phyloP scores from a whole-genome alignment of 495 filamentous ascomycete genomes.

The Delitschia confertaspora region DNA sequence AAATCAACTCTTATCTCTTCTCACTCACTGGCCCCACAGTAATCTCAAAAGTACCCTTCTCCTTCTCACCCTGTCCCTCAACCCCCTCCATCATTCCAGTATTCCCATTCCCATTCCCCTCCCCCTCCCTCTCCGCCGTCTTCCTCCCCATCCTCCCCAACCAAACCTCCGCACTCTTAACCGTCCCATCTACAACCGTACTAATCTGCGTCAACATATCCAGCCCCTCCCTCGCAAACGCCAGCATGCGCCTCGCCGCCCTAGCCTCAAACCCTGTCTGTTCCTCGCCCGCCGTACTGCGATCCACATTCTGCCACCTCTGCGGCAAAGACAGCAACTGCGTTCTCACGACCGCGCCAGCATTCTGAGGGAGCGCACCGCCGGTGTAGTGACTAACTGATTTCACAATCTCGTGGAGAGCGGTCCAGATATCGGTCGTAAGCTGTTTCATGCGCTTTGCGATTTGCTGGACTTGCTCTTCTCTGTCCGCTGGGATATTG shows the following conservation, averaged over 20 bases:
- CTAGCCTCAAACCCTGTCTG: slow-evolving; percentile 34
- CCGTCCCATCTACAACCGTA: slow-evolving; percentile 70
- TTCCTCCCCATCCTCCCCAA: slow-evolving; percentile 61
- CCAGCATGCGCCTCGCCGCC: slow-evolving; percentile 60
- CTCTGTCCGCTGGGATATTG: slow-evolving; percentile 27
- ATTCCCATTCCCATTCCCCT: not conserved
- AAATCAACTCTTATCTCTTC: no score
- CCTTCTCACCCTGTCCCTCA: no score
- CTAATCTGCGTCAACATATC: slow-evolving; percentile 84
- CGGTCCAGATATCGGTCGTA: slow-evolving; percentile 63
- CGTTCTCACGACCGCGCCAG: slow-evolving; percentile 61
- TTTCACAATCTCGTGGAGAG: slow-evolving; percentile 65
- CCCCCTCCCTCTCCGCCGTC: slow-evolving; percentile 7
- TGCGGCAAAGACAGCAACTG: slow-evolving; percentile 72
- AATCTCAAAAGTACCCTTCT: no score
- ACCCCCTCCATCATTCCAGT: no score
- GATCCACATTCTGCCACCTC: slow-evolving; percentile 52
- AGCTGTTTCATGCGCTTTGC: slow-evolving; percentile 57
- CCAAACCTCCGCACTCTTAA: slow-evolving; percentile 82
- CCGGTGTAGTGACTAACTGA: slow-evolving; percentile 77
- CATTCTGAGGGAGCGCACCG: slow-evolving; percentile 76
- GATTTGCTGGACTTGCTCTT: slow-evolving; percentile 39
- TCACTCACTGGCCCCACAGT: no score
- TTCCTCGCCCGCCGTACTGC: slow-evolving; percentile 37
- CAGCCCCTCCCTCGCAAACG: slow-evolving; percentile 77